phyloP scores from a whole-genome alignment of 2,329 filamentous ascomycete species.

The Davidsoniella virescens region DNA sequence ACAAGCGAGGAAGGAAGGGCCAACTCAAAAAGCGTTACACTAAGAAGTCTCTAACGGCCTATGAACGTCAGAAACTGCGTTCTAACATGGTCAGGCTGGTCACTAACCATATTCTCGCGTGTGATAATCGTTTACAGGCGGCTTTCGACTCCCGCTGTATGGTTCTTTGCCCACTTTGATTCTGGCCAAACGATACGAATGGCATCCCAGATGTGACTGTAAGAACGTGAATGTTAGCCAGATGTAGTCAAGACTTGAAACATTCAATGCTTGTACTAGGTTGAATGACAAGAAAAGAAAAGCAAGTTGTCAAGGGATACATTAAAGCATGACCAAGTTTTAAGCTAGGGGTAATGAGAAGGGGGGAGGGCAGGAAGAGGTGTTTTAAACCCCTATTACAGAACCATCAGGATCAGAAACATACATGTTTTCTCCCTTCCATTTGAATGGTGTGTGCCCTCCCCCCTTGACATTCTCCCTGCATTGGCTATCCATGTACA shows the following conservation, averaged over 20 bases:
- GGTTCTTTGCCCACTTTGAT: constrained; percentile 61
- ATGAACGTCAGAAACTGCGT: not conserved
- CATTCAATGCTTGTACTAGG: too few relatives aligned
- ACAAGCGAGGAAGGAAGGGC: not conserved
- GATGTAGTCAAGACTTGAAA: too few relatives aligned
- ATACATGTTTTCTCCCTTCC: too few relatives aligned
- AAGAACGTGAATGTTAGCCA: not conserved
- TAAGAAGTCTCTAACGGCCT: not conserved
- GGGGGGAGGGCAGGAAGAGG: too few relatives aligned
- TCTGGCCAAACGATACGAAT: constrained; percentile 86
- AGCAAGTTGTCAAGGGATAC: not conserved
- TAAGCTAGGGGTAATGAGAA: not conserved
- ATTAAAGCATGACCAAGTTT: not conserved
- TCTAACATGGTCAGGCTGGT: not conserved
- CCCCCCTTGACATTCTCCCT: too few relatives aligned
- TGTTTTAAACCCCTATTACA: too few relatives aligned
- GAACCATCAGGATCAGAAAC: too few relatives aligned
- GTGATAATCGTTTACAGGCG: constrained; percentile 40
- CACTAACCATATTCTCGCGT: not conserved
- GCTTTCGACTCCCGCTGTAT: constrained; percentile 55
- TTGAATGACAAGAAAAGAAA: not conserved
- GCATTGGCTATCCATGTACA: not conserved
- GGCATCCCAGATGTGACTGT: constrained; percentile 84
- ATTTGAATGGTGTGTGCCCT: too few relatives aligned
- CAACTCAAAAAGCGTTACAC: not conserved